These are phyloP conservation scores for Suillus alpinus DNA, from an alignment of 768 basidiomycete genomes.

Conservation along the genomic window DNA sequence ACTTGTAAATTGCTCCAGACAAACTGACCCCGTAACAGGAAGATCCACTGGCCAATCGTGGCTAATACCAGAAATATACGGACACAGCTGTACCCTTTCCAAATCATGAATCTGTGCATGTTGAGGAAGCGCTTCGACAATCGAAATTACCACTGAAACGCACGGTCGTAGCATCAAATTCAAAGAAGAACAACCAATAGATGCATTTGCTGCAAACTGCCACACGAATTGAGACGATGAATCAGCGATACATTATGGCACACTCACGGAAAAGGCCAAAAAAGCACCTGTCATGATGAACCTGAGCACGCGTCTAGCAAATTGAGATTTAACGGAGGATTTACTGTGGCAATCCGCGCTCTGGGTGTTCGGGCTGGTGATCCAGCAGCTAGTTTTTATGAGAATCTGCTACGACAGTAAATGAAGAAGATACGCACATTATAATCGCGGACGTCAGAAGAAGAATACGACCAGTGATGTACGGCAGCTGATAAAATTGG, in stretches of 20 bases:
- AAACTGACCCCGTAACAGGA: not conserved
- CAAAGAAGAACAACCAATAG: not conserved
- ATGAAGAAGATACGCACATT: not conserved
- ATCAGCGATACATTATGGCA: not conserved
- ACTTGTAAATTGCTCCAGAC: not conserved
- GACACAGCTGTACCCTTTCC: not conserved
- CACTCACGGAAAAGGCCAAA: not conserved
- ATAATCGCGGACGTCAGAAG: not conserved
- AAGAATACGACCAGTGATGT: not conserved
- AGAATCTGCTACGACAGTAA: not conserved
- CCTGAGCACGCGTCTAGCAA: not conserved
- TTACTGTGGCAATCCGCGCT: not conserved
- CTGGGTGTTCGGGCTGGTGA: not conserved
- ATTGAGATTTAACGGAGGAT: not conserved
- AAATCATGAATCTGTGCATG: not conserved
- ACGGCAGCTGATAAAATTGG: not conserved
- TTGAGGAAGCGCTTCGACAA: not conserved
- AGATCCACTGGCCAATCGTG: not conserved
- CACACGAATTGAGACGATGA: not conserved
- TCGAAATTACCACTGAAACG: not conserved
- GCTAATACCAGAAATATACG: not conserved
- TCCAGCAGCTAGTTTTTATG: not conserved
- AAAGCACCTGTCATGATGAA: not conserved
- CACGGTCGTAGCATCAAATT: not conserved
- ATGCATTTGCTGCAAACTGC: not conserved